Conservation (phyloP, 2,329 filamentous ascomycete genomes). For the Nemania sp. region DNA sequence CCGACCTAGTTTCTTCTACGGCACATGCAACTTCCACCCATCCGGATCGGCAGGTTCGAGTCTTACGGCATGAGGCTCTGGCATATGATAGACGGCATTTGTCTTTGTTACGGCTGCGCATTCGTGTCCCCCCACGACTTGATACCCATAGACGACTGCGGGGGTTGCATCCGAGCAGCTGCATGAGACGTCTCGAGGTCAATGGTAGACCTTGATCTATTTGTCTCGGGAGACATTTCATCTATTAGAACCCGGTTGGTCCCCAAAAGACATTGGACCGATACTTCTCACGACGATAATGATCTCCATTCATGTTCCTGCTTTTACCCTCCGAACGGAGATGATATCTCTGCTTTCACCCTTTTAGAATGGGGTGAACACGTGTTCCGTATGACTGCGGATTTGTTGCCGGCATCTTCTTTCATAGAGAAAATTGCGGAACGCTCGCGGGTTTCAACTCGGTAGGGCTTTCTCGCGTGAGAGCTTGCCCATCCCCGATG, state of each 20-base stretch:
- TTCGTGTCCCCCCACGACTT: slow-evolving; percentile 49
- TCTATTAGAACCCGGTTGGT: slow-evolving; percentile 48
- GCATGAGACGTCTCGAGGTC: slow-evolving; percentile 52
- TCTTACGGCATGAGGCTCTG: slow-evolving; percentile 50
- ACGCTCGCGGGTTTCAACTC: slow-evolving; percentile 70
- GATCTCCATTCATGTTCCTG: slow-evolving; percentile 52
- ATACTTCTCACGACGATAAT: slow-evolving; percentile 52
- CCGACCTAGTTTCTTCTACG: slow-evolving; percentile 49
- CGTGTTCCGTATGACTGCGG: slow-evolving; percentile 49
- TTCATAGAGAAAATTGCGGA: slow-evolving; percentile 74
- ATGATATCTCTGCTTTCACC: slow-evolving; percentile 48
- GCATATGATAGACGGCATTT: slow-evolving; percentile 55
- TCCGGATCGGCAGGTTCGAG: slow-evolving; percentile 52
- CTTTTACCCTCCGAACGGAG: slow-evolving; percentile 51
- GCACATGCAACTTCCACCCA: slow-evolving; percentile 50
- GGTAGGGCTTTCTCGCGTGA: slow-evolving; percentile 43
- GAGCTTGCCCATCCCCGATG: slow-evolving; percentile 43
- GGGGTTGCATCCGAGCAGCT: slow-evolving; percentile 50
- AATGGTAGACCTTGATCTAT: slow-evolving; percentile 46
- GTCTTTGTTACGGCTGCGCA: slow-evolving; percentile 53
- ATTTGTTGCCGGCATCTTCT: slow-evolving; percentile 52
- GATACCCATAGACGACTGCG: slow-evolving; percentile 54
- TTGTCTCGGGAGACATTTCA: slow-evolving; percentile 48
- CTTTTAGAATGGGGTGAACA: slow-evolving; percentile 52
- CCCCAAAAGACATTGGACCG: slow-evolving; percentile 40